Conservation (phyloP, 2,329 filamentous ascomycete genomes). For the Cladophialophora yegresii region DNA sequence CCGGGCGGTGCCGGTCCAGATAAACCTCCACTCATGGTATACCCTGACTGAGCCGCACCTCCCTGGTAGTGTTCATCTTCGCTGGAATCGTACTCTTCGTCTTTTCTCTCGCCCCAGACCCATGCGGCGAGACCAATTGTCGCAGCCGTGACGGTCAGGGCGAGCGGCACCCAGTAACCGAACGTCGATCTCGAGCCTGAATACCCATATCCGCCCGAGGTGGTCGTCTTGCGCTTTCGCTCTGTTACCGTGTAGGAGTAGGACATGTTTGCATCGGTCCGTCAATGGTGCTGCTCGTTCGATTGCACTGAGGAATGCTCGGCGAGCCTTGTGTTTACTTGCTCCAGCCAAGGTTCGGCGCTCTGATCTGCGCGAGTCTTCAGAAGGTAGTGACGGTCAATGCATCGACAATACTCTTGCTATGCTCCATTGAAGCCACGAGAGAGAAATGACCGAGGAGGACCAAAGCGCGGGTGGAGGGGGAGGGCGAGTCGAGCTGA, state of each 20-base stretch:
- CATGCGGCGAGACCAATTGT: slow-evolving; percentile 84
- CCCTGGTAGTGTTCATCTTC: slow-evolving; percentile 59
- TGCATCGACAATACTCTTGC: neutral
- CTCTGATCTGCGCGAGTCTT: neutral
- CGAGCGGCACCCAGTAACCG: slow-evolving; percentile 85
- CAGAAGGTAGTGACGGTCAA: neutral
- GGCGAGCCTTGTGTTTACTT: slow-evolving; percentile 20
- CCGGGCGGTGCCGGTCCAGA: slow-evolving; percentile 40
- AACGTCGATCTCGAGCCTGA: slow-evolving; percentile 47
- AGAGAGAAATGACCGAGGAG: slow-evolving; percentile 6
- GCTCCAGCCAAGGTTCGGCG: slow-evolving; percentile 20
- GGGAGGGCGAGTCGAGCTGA: slow-evolving; percentile 8
- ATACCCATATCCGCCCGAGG: slow-evolving; percentile 44
- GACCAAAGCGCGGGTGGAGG: neutral
- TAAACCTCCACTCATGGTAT: slow-evolving; percentile 39
- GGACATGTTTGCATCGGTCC: slow-evolving; percentile 24
- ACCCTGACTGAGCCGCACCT: slow-evolving; percentile 53
- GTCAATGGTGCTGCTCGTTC: neutral
- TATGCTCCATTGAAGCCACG: neutral
- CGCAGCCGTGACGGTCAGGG: slow-evolving; percentile 81
- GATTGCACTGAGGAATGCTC: neutral
- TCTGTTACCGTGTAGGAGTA: slow-evolving; percentile 35
- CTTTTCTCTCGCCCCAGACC: slow-evolving; percentile 87
- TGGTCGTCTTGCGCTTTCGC: slow-evolving; percentile 31
- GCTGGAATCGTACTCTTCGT: slow-evolving; percentile 62